phyloP scores from a whole-genome alignment of 1,139 yeast genomes.

The Suhomyces chickasaworum region DNA sequence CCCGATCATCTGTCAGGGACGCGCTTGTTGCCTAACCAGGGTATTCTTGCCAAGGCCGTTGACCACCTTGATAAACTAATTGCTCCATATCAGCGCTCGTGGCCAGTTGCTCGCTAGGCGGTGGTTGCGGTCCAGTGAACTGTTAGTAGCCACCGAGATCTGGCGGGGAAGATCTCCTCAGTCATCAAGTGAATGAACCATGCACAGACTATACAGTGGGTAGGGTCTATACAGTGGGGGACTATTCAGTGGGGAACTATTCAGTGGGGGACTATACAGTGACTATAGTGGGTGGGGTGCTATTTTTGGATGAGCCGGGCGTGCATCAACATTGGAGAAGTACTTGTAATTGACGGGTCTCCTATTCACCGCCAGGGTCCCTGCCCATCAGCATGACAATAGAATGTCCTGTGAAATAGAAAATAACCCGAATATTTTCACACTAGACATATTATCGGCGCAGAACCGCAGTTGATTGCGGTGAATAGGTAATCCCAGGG shows the following conservation, averaged over 20 bases:
- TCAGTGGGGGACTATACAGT: too few species aligned
- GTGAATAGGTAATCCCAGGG: background rate
- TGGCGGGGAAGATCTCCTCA: slow-evolving; percentile 1
- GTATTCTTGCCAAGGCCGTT: background rate
- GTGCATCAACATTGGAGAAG: background rate
- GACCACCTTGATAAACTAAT: too few species aligned
- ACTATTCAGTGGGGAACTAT: too few species aligned
- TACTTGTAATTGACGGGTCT: background rate
- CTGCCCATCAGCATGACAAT: background rate
- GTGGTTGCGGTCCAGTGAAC: background rate
- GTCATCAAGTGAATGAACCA: too few species aligned
- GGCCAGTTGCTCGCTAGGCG: background rate
- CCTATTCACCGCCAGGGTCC: background rate
- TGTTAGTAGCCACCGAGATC: slow-evolving; percentile 4
- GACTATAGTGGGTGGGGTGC: too few species aligned
- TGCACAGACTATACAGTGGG: too few species aligned
- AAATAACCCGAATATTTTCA: background rate
- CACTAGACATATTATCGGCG: background rate
- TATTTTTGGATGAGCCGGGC: background rate
- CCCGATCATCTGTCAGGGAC: background rate
- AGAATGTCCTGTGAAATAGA: background rate
- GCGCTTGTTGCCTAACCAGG: background rate
- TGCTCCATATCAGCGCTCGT: background rate
- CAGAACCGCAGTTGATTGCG: background rate
- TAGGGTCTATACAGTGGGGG: too few species aligned